Conservation (phyloP, 2,329 filamentous ascomycete species). For the Fusarium incarnatum region DNA sequence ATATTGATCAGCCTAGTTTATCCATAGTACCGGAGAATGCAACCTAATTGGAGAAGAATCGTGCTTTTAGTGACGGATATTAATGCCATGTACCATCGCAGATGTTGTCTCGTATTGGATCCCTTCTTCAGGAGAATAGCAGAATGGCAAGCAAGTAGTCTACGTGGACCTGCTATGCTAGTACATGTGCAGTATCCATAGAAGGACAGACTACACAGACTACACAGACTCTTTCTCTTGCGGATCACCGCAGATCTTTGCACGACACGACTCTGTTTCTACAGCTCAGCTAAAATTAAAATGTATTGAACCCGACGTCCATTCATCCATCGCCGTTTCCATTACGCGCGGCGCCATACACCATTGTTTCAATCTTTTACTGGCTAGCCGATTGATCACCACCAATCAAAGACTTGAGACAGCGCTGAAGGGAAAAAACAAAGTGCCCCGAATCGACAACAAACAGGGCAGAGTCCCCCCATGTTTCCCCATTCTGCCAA, state of each 20-base stretch:
- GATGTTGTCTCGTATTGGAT: slow-evolving; percentile 17
- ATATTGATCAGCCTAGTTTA: slow-evolving; percentile 30
- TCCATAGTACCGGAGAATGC: slow-evolving; percentile 37
- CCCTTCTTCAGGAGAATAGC: slow-evolving; percentile 21
- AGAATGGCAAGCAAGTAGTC: background rate
- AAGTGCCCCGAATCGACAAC: slow-evolving; percentile 24
- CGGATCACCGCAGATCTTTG: slow-evolving; percentile 8
- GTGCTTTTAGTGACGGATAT: background rate
- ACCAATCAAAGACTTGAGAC: slow-evolving; percentile 23
- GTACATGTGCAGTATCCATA: slow-evolving; percentile 2
- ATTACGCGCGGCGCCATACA: slow-evolving; percentile 16
- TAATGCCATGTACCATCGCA: slow-evolving; percentile 19
- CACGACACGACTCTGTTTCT: background rate
- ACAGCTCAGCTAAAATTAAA: background rate
- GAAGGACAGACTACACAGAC: background rate
- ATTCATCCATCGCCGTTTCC: background rate
- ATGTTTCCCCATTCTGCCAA: slow-evolving; percentile 36
- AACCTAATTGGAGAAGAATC: slow-evolving; percentile 33
- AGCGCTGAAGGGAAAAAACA: slow-evolving; percentile 9
- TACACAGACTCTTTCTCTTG: background rate
- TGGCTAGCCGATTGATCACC: background rate
- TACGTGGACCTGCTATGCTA: background rate
- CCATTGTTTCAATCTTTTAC: slow-evolving; percentile 29
- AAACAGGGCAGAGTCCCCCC: slow-evolving; percentile 31
- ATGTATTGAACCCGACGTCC: background rate